phyloP scores from a whole-genome alignment of 208 protist genomes.

The Acanthamoeba lenticulata region DNA sequence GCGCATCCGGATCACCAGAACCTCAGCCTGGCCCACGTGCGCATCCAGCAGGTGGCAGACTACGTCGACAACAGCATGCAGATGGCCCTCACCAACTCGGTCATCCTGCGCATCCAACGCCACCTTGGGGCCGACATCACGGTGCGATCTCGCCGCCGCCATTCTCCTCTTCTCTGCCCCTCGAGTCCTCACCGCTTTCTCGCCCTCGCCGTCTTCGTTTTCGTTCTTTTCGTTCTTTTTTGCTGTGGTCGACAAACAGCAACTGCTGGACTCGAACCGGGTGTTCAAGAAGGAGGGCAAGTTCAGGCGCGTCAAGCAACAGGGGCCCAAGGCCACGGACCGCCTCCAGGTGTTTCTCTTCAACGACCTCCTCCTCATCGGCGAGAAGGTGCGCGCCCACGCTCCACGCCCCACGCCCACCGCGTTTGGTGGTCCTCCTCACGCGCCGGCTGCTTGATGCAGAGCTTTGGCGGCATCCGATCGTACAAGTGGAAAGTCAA shows the following conservation, averaged over 20 bases:
- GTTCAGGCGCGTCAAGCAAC: not conserved
- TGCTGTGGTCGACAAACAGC: not conserved
- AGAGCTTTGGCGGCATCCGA: constrained; percentile 28
- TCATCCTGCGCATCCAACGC: constrained; percentile 22
- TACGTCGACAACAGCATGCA: constrained; percentile 58
- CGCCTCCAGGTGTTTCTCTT: constrained; percentile 49
- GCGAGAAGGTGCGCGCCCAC: not conserved
- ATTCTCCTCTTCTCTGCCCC: too few relatives aligned
- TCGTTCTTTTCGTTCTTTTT: not conserved
- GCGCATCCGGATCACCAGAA: constrained; percentile 7
- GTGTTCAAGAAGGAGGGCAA: constrained; percentile 60
- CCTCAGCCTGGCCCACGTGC: not conserved
- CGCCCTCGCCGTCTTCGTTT: too few relatives aligned
- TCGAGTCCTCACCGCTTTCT: not conserved
- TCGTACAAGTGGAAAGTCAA: constrained; percentile 62
- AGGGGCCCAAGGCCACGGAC: not conserved
- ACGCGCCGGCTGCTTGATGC: too few relatives aligned
- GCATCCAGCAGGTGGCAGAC: constrained; percentile 12
- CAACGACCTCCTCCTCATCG: constrained; percentile 43
- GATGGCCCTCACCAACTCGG: constrained; percentile 37
- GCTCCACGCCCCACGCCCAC: not conserved
- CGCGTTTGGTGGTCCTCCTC: not conserved
- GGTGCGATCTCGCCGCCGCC: too few relatives aligned
- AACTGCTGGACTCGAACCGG: not conserved
- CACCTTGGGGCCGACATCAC: constrained; percentile 5